Conservation (phyloP, 2,329 filamentous ascomycete genomes). For the Eurotiales sp. region DNA sequence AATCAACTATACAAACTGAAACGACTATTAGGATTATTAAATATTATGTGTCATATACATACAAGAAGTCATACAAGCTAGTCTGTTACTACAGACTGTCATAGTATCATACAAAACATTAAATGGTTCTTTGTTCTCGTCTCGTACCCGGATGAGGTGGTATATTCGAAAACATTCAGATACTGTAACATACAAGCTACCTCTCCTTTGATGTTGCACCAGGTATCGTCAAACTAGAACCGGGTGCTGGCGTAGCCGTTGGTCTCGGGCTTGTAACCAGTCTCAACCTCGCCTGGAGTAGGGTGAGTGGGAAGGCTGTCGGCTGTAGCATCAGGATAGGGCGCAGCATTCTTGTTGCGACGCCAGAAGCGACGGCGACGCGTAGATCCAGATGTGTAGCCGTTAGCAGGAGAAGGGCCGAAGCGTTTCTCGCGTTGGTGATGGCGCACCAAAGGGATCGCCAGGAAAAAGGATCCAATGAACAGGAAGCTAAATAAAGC, state of each 20-base stretch:
- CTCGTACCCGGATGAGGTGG: no score
- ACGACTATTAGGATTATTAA: no score
- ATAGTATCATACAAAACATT: background rate
- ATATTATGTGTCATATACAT: no score
- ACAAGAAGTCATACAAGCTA: no score
- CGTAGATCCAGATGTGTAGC: constrained; percentile 60
- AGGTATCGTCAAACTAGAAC: background rate
- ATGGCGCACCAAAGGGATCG: constrained; percentile 64
- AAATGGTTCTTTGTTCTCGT: no score
- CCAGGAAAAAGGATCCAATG: constrained; percentile 65
- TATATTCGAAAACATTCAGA: no score
- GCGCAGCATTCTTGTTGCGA: constrained; percentile 39
- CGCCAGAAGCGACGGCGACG: constrained; percentile 35
- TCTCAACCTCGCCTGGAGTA: constrained; percentile 37
- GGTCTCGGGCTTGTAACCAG: constrained; percentile 15
- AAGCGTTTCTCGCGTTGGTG: constrained; percentile 72
- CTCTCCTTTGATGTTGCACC: no score
- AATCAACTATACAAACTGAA: no score
- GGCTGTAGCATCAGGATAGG: constrained; percentile 27
- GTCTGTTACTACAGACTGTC: no score
- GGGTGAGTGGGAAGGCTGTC: constrained; percentile 37
- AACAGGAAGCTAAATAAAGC: constrained; percentile 65
- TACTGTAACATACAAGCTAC: no score
- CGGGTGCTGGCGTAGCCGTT: background rate
- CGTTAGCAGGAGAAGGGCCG: constrained; percentile 62